These are phyloP conservation scores for Isatis tinctoria DNA, from an alignment of 345 rosid species.

Conservation along the genomic window DNA sequence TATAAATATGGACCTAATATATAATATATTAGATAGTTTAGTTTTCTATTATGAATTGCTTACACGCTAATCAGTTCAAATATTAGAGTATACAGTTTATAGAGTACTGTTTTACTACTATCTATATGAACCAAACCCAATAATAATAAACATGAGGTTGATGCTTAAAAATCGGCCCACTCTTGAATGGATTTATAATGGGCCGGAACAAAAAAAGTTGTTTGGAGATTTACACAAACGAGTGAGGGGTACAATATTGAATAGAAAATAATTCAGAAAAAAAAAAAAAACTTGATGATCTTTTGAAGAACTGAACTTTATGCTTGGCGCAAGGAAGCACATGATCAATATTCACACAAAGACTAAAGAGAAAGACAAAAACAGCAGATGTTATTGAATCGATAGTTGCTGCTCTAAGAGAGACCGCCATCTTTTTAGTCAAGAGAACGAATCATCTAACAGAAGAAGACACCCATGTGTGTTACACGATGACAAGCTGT, in stretches of 20 bases:
- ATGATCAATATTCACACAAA: neutral
- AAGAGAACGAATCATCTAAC: neutral
- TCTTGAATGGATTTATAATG: neutral
- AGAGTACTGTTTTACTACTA: too few relatives aligned
- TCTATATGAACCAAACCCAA: too few relatives aligned
- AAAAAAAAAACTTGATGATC: neutral
- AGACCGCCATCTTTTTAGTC: neutral
- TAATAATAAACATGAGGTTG: too few relatives aligned
- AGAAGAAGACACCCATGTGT: slow-evolving; percentile 15
- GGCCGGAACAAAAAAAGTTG: neutral
- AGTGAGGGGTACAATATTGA: neutral
- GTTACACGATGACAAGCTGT: too few relatives aligned
- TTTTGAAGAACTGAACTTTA: neutral
- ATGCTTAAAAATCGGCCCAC: too few relatives aligned
- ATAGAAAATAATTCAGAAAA: neutral
- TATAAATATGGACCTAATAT: too few relatives aligned
- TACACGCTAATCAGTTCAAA: too few relatives aligned
- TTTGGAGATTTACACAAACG: neutral
- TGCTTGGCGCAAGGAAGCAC: neutral
- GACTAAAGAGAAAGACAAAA: neutral
- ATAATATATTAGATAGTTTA: too few relatives aligned
- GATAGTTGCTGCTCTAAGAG: neutral
- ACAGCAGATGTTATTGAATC: neutral
- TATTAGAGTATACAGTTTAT: too few relatives aligned
- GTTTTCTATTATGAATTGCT: too few relatives aligned